phyloP scores from a whole-genome alignment of 331 rosid genomes.

The Rhamnella rubrinervis region DNA sequence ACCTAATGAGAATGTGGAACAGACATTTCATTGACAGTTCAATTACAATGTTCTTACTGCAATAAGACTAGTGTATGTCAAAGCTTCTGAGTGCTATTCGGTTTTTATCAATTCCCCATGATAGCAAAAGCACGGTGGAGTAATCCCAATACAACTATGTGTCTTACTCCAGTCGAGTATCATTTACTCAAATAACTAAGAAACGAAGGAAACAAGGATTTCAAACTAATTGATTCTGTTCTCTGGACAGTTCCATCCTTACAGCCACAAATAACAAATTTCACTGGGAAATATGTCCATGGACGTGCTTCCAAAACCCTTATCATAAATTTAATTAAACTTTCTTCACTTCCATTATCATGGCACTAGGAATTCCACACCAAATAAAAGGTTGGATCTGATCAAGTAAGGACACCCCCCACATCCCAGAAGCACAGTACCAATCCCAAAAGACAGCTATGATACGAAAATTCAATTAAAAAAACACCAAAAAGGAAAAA shows the following conservation, averaged over 20 bases:
- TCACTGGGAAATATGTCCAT: neutral
- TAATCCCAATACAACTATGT: neutral
- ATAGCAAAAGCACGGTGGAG: neutral
- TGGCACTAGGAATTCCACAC: neutral
- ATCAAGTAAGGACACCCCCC: neutral
- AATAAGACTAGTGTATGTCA: no score
- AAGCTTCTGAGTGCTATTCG: no score
- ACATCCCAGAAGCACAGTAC: slow-evolving; percentile 1
- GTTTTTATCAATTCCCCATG: no score
- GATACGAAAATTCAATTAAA: slow-evolving; percentile 3
- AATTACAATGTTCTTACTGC: no score
- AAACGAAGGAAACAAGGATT: neutral
- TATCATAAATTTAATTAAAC: neutral
- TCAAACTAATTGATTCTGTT: neutral
- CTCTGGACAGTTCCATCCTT: neutral
- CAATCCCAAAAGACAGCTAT: neutral
- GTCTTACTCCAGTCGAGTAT: neutral
- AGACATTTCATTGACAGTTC: no score
- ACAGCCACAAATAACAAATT: neutral
- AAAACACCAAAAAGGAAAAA: slow-evolving; percentile 1
- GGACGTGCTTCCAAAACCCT: neutral
- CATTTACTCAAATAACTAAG: neutral
- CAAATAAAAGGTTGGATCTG: slow-evolving; percentile 6
- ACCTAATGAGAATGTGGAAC: no score
- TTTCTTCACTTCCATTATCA: neutral